Base-by-base conservation (phyloP, 345 rosid genomes). In the Balakata baccata region DNA sequence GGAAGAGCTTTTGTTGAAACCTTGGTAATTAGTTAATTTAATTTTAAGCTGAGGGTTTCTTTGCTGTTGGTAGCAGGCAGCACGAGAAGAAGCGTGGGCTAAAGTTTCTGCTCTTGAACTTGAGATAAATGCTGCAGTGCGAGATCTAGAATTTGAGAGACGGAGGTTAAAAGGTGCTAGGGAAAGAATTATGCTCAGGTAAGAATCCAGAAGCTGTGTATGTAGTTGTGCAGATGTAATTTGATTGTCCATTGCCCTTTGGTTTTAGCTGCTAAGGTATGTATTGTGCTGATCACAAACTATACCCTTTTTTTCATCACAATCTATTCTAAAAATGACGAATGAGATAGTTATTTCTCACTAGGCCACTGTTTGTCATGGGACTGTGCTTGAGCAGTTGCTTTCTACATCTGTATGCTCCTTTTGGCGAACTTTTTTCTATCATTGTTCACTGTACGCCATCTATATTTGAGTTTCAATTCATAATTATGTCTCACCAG, bases 111-210 rank as follows among this genome's bases (percentile, higher is more conserved):
- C 86, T 54, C 88, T 95, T 71, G 97, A 92, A 83, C 87, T 89
- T 71, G 97, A 95, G 82, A 91, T 92, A 79, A 88, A 84, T 78
- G 84, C 89, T 46, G 88, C 94, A 54, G 78, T 89, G 83, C 85
- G 87, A 51, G 98, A 95, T 82, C 97, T 95, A 80, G 97, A 92
- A 74, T 92, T 85, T 22, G 98, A 92, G 90, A 87, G 96, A 66
- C 89, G 93, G 73, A 84, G 97, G 82, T 85, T 92, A 70, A 94
- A 90, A 83, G 98, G 92, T 81, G 97, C 99, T 59, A 84, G 97
- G 82, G 99, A 95, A 89, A 95, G 94, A 85, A 89, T 92, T 65
- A 95, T 95, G 99, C 96, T 92, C 71, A 86, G 99, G 99, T 92
- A 85, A 81, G 91, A 70, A 38, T 52, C 47, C 22, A 4, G 38